Evolutionary conservation across 345 rosid genomes (phyloP).

Genomic region (Turritis glabra): DNA sequence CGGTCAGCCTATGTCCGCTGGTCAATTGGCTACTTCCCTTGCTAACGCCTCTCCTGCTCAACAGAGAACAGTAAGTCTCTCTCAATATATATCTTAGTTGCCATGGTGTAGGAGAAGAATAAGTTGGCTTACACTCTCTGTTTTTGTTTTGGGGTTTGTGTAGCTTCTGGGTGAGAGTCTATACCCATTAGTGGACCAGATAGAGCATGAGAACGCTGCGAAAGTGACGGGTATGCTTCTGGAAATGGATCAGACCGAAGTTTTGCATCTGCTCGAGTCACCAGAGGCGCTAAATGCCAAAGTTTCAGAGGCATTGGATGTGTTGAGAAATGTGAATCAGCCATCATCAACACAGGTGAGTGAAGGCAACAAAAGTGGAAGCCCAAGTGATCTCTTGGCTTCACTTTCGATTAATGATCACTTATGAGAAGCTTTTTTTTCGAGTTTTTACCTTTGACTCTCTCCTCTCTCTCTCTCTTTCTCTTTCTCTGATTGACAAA

Average conservation of each 20-base stretch:
- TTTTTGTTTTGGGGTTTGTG: background rate
- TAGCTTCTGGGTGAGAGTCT: constrained; percentile 75
- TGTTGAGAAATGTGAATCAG: constrained; percentile 59
- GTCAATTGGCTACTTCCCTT: constrained; percentile 70
- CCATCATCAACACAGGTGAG: constrained; percentile 42
- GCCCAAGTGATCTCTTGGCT: constrained; percentile 56
- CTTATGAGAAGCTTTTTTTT: constrained; percentile 30
- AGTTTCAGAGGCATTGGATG: constrained; percentile 76
- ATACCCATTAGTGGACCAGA: constrained; percentile 67
- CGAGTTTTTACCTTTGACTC: background rate
- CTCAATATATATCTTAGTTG: background rate
- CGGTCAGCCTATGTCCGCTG: constrained; percentile 55
- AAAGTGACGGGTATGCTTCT: constrained; percentile 84
- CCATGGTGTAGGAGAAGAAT: background rate
- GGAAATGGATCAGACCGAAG: constrained; percentile 83
- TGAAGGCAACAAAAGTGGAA: constrained; percentile 40
- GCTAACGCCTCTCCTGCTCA: constrained; percentile 67
- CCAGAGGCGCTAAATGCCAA: constrained; percentile 75
- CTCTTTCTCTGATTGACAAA: constrained; percentile 32
- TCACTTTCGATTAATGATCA: constrained; percentile 59
- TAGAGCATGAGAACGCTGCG: constrained; percentile 74
- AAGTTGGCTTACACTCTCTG: background rate
- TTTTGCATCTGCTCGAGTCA: constrained; percentile 74
- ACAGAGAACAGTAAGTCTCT: constrained; percentile 66
- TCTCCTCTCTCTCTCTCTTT: background rate